Evolutionary conservation across 768 basidiomycete species (phyloP).

Genomic region (Hygrocybe punicea): DNA sequence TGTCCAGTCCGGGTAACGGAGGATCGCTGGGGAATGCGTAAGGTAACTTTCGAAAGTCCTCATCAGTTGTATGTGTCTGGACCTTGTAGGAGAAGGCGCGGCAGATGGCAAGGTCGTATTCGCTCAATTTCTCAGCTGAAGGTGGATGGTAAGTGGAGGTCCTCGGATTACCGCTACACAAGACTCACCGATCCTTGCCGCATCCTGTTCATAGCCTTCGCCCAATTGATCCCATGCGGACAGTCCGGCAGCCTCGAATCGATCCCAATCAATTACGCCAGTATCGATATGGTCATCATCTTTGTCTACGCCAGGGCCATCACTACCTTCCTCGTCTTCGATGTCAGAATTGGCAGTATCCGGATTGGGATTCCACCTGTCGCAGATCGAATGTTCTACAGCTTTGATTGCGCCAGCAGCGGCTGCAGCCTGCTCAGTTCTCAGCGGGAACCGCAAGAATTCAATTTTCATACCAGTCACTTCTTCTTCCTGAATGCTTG

Average conservation of each 20-base stretch:
- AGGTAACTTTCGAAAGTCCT: conserved; percentile 24
- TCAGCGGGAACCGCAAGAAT: no score
- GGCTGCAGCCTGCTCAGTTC: neutral
- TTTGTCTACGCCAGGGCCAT: neutral
- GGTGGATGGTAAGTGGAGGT: neutral
- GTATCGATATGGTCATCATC: conserved; percentile 5
- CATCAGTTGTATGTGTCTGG: conserved; percentile 23
- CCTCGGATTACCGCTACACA: neutral
- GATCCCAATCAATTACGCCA: conserved; percentile 1
- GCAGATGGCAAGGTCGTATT: conserved; percentile 24
- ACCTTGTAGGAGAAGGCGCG: conserved; percentile 30
- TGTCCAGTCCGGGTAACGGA: conserved; percentile 16
- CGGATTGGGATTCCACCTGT: conserved; percentile 1
- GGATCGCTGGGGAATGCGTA: conserved; percentile 20
- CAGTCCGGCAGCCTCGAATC: conserved; percentile 8
- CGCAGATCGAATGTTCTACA: neutral
- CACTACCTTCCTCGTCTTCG: neutral
- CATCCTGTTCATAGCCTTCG: conserved; percentile 17
- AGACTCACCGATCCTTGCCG: conserved; percentile 16
- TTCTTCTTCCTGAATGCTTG: no score
- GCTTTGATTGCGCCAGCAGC: neutral
- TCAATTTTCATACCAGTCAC: neutral
- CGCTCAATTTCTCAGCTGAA: conserved; percentile 20
- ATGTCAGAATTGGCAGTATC: conserved; percentile 12
- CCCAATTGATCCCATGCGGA: conserved; percentile 13